phyloP scores from a whole-genome alignment of 331 rosid genomes.

The Quercus phellos region DNA sequence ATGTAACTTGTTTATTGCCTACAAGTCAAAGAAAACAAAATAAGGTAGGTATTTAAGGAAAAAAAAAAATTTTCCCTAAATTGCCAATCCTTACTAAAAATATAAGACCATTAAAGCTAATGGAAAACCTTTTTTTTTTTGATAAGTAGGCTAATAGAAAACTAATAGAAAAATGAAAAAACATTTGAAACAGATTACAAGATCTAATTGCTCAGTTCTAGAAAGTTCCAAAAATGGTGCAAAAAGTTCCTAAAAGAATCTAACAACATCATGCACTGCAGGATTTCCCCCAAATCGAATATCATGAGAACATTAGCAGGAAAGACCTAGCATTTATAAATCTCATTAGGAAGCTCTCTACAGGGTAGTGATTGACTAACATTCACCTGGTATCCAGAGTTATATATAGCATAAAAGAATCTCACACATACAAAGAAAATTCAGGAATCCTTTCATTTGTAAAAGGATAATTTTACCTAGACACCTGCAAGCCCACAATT shows the following conservation, averaged over 20 bases:
- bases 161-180: neutral
- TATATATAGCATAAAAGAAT: neutral
- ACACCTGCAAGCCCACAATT: neutral
- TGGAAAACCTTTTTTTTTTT: neutral
- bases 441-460: neutral
- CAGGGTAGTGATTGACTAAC: neutral
- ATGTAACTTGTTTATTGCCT: conserved; percentile 26
- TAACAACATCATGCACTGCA: neutral
- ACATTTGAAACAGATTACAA: neutral
- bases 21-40: conserved; percentile 19
- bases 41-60: neutral
- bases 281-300: neutral
- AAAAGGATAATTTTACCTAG: neutral
- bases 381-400: neutral
- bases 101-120: neutral
- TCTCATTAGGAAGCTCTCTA: neutral
- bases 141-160: neutral
- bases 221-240: neutral
- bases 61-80: too few relatives aligned
- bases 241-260: neutral
- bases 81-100: neutral
- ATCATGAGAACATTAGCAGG: neutral
- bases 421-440: neutral
- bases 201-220: neutral
- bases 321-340: neutral